Evolutionary conservation across 2,329 filamentous ascomycete species (phyloP).

Genomic region (Fusarium neocosmosporiellum): DNA sequence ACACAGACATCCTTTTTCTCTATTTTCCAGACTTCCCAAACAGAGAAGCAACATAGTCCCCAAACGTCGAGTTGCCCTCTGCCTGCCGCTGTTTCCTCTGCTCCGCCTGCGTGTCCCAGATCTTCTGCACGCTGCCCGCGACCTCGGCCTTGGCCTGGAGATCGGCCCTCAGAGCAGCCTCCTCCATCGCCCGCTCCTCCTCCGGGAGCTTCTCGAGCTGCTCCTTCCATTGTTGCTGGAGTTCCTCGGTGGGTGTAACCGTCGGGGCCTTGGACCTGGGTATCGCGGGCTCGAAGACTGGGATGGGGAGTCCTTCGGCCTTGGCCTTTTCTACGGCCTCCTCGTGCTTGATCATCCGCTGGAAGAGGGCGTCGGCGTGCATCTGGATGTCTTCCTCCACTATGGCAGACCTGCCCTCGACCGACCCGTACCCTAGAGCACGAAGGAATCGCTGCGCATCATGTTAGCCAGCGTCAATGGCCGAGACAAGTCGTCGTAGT

Average conservation of each 20-base stretch:
- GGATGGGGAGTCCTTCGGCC: slow-evolving; percentile 67
- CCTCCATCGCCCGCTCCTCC: slow-evolving; percentile 70
- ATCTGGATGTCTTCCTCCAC: slow-evolving; percentile 92
- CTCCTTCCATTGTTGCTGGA: slow-evolving; percentile 64
- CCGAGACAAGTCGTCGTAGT: neutral
- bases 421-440: slow-evolving; percentile 86
- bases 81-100: slow-evolving; percentile 60
- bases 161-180: slow-evolving; percentile 73
- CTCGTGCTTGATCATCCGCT: slow-evolving; percentile 88
- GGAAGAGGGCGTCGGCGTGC: slow-evolving; percentile 92
- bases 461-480: slow-evolving; percentile 14
- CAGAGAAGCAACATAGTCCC: slow-evolving; percentile 45
- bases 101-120: slow-evolving; percentile 59
- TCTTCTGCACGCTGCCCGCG: slow-evolving; percentile 64
- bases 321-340: slow-evolving; percentile 76
- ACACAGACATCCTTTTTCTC: slow-evolving; percentile 7
- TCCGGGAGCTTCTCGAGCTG: slow-evolving; percentile 68
- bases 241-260: slow-evolving; percentile 53
- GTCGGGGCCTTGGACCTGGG: slow-evolving; percentile 45
- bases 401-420: slow-evolving; percentile 70
- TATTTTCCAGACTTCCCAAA: slow-evolving; percentile 46
- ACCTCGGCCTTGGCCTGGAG: slow-evolving; percentile 70
- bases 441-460: slow-evolving; percentile 80
- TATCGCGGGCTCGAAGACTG: slow-evolving; percentile 69
- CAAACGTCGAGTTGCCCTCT: slow-evolving; percentile 47